Evolutionary conservation across 129 eudicot genomes (phyloP).

Genomic region (Helianthus annuus): DNA sequence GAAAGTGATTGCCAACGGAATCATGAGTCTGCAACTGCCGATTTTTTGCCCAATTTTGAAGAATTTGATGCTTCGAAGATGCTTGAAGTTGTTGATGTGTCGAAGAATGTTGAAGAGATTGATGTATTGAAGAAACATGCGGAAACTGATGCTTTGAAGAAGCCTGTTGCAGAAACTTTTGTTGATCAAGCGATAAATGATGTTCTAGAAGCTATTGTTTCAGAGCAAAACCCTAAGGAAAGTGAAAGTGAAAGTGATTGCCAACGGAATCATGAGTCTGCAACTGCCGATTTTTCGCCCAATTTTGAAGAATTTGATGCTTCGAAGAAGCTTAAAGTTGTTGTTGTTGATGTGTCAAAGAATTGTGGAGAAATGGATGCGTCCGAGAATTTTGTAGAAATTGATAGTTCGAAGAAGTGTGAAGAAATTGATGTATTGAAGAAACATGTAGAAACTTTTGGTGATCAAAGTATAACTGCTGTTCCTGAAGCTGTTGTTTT

Average conservation of each 20-base stretch:
- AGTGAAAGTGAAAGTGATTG: background rate
- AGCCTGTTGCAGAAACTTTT: background rate
- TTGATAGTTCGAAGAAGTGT: background rate
- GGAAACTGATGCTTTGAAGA: no score
- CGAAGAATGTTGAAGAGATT: background rate
- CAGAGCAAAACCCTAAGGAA: slow-evolving; percentile 23
- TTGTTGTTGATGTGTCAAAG: background rate
- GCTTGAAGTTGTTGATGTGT: background rate
- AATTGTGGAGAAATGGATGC: background rate
- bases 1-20: slow-evolving; percentile 10
- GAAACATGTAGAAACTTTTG: background rate
- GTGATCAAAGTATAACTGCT: background rate
- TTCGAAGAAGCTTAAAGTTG: background rate
- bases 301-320: background rate
- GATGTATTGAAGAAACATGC: background rate
- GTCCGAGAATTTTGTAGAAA: slow-evolving; percentile 1
- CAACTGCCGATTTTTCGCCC: background rate
- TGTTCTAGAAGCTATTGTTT: no score
- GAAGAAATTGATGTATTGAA: background rate
- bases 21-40: background rate
- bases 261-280: background rate
- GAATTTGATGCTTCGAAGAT: no score
- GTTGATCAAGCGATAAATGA: no score
- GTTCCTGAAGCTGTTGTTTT: background rate
- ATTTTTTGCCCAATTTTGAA: background rate